These are phyloP conservation scores for Pichia sp. DNA, from an alignment of 1,139 yeast species.

Conservation along the genomic window DNA sequence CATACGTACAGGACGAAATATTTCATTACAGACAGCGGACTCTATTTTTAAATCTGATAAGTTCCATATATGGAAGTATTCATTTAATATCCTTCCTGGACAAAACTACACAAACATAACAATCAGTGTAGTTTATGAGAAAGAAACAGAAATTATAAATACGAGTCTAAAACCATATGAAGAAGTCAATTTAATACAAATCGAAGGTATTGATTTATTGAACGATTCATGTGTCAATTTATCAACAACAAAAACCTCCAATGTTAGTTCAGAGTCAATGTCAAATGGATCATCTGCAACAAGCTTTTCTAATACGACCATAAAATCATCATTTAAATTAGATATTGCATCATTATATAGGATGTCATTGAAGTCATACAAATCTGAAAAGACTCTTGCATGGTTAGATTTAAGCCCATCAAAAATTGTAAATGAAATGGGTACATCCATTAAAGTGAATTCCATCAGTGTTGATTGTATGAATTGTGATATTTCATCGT, in stretches of 20 bases:
- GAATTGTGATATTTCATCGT: conserved; percentile 36
- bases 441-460: conserved; percentile 24
- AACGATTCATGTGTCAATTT: not conserved
- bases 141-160: conserved; percentile 8
- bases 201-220: conserved; percentile 13
- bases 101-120: conserved; percentile 18
- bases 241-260: not conserved
- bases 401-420: conserved; percentile 57
- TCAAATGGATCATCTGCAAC: not conserved
- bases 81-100: conserved; percentile 16
- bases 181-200: conserved; percentile 6
- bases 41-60: conserved; percentile 4
- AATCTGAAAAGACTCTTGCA: conserved; percentile 41
- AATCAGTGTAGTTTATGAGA: conserved; percentile 22
- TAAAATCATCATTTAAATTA: conserved; percentile 19
- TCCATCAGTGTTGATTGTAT: conserved; percentile 38
- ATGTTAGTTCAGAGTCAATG: not conserved
- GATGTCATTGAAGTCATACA: conserved; percentile 38
- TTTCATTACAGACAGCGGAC: not conserved
- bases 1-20: not conserved
- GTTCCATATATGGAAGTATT: conserved; percentile 13
- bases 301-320: not conserved
- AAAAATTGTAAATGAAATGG: conserved; percentile 34
- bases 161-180: conserved; percentile 14
- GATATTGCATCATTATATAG: conserved; percentile 47